Evolutionary conservation across 495 filamentous ascomycete genomes (phyloP), one percentile per base, ranked within the genome.

Genomic region (Cercophora sp.): DNA sequence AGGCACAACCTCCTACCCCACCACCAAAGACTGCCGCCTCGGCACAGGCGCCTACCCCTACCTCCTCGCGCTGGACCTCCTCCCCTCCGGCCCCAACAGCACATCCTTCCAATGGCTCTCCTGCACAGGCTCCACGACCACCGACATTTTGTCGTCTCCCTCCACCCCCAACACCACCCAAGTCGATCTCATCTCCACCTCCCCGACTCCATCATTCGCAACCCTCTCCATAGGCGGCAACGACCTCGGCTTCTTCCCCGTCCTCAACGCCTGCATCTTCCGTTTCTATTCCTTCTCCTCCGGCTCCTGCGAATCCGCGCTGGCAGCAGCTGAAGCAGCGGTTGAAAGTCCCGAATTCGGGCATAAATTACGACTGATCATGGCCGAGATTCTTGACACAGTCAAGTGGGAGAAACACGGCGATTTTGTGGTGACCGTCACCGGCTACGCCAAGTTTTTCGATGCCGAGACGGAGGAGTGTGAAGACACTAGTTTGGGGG

Each of bases 371-470:
- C 27, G 57, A 13, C 48, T 68, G 5, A 45, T 71, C 24, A 55
- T 75, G 51, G 60, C 56, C 32, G 69, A 73, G 61, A 72, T 71
- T 40, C 62, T 71, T 25, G 62, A 71, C 22, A 67, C 62, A 31
- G 58, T 65, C 8, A 59, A 55, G n/a, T 69, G 67, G 64, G 67
- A 72, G 56, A 64, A 64, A 51, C 59, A 60, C 23, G 65, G 66
- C 3, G 46, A 44, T 15, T 75, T 73, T 53, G 62, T 51, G 44
- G 50, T 77, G 29, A 71, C 67, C 9, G 59, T 77, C 11, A 74
- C 74, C 1, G 71, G 74, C 8, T 79, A 79, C 51, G 72, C 72
- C 18, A 63, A 65, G 3, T 79, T 79, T 56, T 79, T 76, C 53
- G 73, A 76, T 56, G 71, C 64, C 10, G 58, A 62, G 13, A 79